Percentiles rank a stretch among this genome's conserved stretches.
phyloP scores from a whole-genome alignment of 2,329 filamentous ascomycete species.

The Xylaria sp. region DNA sequence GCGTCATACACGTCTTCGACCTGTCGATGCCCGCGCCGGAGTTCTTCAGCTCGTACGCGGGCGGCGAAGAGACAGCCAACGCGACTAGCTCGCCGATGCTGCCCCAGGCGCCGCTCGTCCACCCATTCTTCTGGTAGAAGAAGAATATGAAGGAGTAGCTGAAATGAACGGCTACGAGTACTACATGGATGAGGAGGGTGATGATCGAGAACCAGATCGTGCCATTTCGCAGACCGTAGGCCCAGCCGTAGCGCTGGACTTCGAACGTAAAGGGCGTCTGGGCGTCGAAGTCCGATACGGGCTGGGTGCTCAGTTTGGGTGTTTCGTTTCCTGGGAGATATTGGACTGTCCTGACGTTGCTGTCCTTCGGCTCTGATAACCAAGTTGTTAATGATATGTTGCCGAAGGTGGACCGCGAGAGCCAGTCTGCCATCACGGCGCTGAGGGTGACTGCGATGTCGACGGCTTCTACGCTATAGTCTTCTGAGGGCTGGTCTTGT shows the following conservation, averaged over 20 bases:
- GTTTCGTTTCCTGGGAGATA: not conserved
- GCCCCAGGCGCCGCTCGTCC: conserved; percentile 25
- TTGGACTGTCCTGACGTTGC: not conserved
- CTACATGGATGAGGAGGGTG: conserved; percentile 23
- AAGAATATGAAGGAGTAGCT: conserved; percentile 28
- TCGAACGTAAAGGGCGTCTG: conserved; percentile 13
- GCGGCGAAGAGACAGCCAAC: conserved; percentile 14
- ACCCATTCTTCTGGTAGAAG: conserved; percentile 7
- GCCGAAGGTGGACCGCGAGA: conserved; percentile 11
- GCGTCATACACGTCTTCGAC: conserved; percentile 25
- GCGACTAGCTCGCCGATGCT: conserved; percentile 25
- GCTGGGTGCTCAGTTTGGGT: not conserved
- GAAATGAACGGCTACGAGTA: conserved; percentile 21
- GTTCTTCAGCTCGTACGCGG: conserved; percentile 19
- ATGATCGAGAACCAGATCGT: conserved; percentile 29
- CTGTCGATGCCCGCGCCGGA: conserved; percentile 12
- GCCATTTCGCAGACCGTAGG: conserved; percentile 11
- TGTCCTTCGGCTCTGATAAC: not conserved
- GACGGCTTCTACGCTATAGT: not conserved
- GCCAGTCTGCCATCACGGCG: conserved; percentile 25
- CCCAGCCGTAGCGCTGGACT: conserved; percentile 27
- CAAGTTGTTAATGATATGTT: conserved; percentile 10
- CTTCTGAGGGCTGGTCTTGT: not conserved
- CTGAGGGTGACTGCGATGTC: conserved; percentile 17
- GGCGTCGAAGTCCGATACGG: not conserved